These are phyloP conservation scores for Bassia scoparia DNA, from an alignment of 148 eudicot species.

Conservation along the genomic window DNA sequence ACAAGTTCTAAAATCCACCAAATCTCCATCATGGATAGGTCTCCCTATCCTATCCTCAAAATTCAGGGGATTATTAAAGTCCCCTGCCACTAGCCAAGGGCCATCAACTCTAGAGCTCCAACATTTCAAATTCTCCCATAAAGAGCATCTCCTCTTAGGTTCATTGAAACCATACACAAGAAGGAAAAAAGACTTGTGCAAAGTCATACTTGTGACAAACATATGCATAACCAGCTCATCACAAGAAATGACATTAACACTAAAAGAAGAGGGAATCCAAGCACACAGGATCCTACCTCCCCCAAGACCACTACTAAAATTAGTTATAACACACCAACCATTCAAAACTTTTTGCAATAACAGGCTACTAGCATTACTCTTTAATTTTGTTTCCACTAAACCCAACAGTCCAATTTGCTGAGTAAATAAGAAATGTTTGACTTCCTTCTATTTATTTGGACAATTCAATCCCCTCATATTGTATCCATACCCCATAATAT, in stretches of 20 bases:
- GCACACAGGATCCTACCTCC: too few relatives aligned
- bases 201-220: too few relatives aligned
- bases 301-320: not conserved
- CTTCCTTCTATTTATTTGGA: not conserved
- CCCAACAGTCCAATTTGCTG: not conserved
- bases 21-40: not conserved
- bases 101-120: not conserved
- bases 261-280: too few relatives aligned
- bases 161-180: not conserved
- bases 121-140: not conserved
- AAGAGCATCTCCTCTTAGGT: not conserved
- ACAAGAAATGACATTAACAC: too few relatives aligned
- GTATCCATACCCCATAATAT: too few relatives aligned
- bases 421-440: too few relatives aligned
- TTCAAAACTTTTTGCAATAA: too few relatives aligned
- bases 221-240: too few relatives aligned
- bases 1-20: not conserved
- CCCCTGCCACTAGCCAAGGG: not conserved
- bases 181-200: too few relatives aligned
- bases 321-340: not conserved
- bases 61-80: not conserved
- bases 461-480: not conserved
- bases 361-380: too few relatives aligned
- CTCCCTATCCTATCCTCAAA: not conserved
- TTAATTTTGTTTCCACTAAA: not conserved